Evolutionary conservation across 495 filamentous ascomycete genomes (phyloP).

Genomic region (Hypoxylon lenormandii): DNA sequence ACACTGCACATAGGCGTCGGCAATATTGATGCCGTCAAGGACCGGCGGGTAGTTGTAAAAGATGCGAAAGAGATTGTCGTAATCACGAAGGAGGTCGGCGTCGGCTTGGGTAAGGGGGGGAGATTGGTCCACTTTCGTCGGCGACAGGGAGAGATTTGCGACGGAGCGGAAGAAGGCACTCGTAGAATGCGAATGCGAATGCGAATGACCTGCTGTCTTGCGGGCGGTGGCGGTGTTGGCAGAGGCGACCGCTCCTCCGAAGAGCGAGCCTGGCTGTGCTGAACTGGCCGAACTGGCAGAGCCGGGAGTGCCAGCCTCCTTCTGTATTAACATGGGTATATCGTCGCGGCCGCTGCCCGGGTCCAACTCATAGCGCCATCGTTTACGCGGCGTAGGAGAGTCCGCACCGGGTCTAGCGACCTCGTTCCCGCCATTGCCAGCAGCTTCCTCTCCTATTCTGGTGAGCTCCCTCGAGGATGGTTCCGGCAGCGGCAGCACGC

Average conservation of each 20-base stretch:
- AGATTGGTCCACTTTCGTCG: constrained; percentile 47
- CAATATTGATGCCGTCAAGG: constrained; percentile 85
- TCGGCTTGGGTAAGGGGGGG: constrained; percentile 63
- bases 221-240: constrained; percentile 41
- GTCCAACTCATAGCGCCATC: constrained; percentile 90
- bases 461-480: constrained; percentile 57
- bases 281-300: constrained; percentile 21
- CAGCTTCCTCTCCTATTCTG: constrained; percentile 69
- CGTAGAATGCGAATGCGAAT: constrained; percentile 64
- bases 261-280: constrained; percentile 54
- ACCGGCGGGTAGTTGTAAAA: constrained; percentile 90
- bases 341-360: constrained; percentile 78
- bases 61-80: constrained; percentile 90
- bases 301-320: constrained; percentile 55
- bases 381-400: constrained; percentile 62
- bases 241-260: constrained; percentile 52
- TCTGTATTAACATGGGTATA: constrained; percentile 88
- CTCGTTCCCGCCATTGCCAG: constrained; percentile 47
- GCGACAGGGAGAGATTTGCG: constrained; percentile 75
- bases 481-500: constrained; percentile 49
- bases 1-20: constrained; percentile 89
- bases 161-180: constrained; percentile 87
- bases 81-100: constrained; percentile 82
- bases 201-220: constrained; percentile 63
- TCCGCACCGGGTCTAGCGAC: constrained; percentile 39